Base-by-base conservation (phyloP, 352 stramenopile genomes). In the Phytopythium litorale region DNA sequence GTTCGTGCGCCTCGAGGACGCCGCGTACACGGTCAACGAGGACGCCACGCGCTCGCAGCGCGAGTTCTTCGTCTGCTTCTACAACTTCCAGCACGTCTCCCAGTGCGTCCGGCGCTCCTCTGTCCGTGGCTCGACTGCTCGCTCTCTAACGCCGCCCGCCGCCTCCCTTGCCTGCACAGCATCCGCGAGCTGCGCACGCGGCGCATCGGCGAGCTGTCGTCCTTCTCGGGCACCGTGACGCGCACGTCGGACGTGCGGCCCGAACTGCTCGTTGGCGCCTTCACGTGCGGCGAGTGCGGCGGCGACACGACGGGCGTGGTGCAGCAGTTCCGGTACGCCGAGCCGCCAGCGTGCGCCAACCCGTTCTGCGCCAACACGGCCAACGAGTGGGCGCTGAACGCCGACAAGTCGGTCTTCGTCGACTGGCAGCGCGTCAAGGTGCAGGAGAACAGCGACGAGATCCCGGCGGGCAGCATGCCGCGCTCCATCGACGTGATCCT, bases 361-460 rank as follows among this genome's bases (percentile, higher is more conserved):
- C 91, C 94, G 18, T 90, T 96, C 25, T 99, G 97, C 76, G 78
- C 89, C 50, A 98, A 98, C 66, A 97, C 91, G 48, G 18, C 19
- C 3, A 79, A 75, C 30, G 73, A 71, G 18, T 94, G 83, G 78
- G 85, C 94, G 63, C 78, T 98, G 9, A 84, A 97, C 69, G 83
- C 86, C 0, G 87, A 97, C 52, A 94, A 91, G 58, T 98, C 84
- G 23, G 84, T 97, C 37, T 99, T 99, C 68, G 94, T 98, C 15
- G 98, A 99, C 72, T 99, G 97, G 97, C 98, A 99, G 78, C 91
- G 96, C 33, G 76, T 99, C 38, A 93, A 98, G 46, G 94, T 99
- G 21, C 98, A 99, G 76, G 98, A 99, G 70, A 99, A 99, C 72
- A 94, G 94, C 40, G 93, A 99, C 64, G 97, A 99, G 67, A 99